Evolutionary conservation across 345 rosid genomes (phyloP), one percentile per base, ranked within the genome.

Genomic region (Pugionium cornutum): DNA sequence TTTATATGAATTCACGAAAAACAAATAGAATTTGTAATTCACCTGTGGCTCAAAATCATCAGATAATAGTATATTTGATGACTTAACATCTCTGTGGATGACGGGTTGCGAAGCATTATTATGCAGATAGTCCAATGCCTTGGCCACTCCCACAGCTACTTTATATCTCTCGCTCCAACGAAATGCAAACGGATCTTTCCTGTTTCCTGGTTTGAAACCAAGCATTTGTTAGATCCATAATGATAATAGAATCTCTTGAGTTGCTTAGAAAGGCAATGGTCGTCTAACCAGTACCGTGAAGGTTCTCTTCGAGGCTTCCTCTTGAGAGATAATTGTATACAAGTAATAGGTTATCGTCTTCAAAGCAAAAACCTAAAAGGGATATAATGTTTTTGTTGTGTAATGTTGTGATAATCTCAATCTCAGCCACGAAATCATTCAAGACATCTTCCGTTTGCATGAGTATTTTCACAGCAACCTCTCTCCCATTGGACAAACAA

Each of bases 1-100:
- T 6, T 4, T 48, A 2, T 47, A 18, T 56, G 33, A 9, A 43
- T 40, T 30, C 2, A 70, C 29, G 32, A 45, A 75, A 29, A 40
- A 5, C 5, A 9, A 18, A 33, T n/a, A 31, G n/a, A 44, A 26
- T 4, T 67, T 62, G 39, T n/a, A 7, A 30, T 11, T 11, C 59
- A 89, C 98, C 96, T 94, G 89, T 27, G 99, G 95, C 80, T 91
- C 96, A 73, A 91, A 91, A 70, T 87, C 89, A 73, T 87, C 86
- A 1, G 88, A 85, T 34, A 94, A 69, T 66, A 95, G 80, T 76
- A 95, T 82, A 65, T 95, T 95, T 42, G 99, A 91, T 36, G 99
- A 91, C 82, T 95, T 95, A 54, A 95, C 95, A 80, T 95, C 99
- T 75, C 89, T 82, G 62, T 95, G 99, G 63, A 95, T 89, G 43